Evolutionary conservation across 176 grass and related monocot species (phyloP).

Genomic region (Areca catechu): DNA sequence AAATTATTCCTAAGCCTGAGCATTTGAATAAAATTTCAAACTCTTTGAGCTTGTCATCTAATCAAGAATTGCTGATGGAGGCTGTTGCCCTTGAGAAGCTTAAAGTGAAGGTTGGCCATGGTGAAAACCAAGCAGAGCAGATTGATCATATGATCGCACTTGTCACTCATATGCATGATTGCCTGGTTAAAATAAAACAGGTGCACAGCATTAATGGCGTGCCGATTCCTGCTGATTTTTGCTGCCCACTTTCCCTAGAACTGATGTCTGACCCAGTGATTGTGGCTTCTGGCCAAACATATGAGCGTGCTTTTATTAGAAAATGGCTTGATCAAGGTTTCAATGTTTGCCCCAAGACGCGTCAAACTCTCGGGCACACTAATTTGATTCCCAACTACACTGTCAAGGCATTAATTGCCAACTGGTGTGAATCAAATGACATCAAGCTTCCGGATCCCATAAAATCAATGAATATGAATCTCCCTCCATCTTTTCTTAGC

Average conservation of each 20-base stretch:
- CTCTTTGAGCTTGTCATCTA: constrained; percentile 66
- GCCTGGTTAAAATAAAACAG: constrained; percentile 52
- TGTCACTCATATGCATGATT: constrained; percentile 65
- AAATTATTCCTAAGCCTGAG: constrained; percentile 26
- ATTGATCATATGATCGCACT: constrained; percentile 55
- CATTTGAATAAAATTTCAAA: constrained; percentile 44
- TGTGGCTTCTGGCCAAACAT: constrained; percentile 95
- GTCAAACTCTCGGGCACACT: constrained; percentile 76
- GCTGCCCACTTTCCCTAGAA: constrained; percentile 83
- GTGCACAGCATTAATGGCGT: constrained; percentile 75
- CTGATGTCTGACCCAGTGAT: constrained; percentile 99
- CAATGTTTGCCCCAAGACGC: constrained; percentile 87
- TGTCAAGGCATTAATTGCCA: constrained; percentile 95
- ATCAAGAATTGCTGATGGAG: constrained; percentile 90
- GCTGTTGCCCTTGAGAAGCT: constrained; percentile 83
- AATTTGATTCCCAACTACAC: constrained; percentile 99
- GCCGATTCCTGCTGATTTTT: constrained; percentile 92
- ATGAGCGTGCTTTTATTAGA: constrained; percentile 86
- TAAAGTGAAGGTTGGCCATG: constrained; percentile 33
- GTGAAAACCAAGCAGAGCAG: constrained; percentile 43
- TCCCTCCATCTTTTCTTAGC: constrained; percentile 40
- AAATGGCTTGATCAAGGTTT: constrained; percentile 95
- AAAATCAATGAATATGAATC: constrained; percentile 69
- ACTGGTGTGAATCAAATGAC: constrained; percentile 96
- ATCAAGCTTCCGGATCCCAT: constrained; percentile 91